phyloP scores from a whole-genome alignment of 2,329 filamentous ascomycete species.

The Alternaria gansuensis region DNA sequence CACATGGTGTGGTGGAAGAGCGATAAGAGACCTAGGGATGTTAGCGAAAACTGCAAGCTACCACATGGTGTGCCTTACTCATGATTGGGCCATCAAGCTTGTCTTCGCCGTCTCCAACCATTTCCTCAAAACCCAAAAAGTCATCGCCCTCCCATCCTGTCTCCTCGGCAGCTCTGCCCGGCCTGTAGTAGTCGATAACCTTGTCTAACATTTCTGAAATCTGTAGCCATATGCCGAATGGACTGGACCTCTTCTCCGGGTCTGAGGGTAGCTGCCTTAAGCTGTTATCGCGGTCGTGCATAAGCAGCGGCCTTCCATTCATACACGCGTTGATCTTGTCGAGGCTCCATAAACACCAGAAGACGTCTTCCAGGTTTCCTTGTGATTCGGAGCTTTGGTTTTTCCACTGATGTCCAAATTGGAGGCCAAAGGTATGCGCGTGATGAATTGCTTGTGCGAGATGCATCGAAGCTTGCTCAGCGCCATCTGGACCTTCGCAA shows the following conservation, averaged over 20 bases:
- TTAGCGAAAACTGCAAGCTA: conserved; percentile 22
- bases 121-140: conserved; percentile 58
- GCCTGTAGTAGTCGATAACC: conserved; percentile 59
- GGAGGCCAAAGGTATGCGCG: conserved; percentile 59
- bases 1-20: conserved; percentile 66
- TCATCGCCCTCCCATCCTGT: conserved; percentile 59
- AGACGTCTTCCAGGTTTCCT: conserved; percentile 57
- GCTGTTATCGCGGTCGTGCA: conserved; percentile 60
- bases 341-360: conserved; percentile 61
- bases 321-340: conserved; percentile 60
- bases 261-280: conserved; percentile 54
- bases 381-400: conserved; percentile 51
- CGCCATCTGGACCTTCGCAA: conserved; percentile 59
- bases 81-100: conserved; percentile 50
- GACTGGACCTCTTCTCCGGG: conserved; percentile 56
- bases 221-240: conserved; percentile 59
- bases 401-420: conserved; percentile 55
- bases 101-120: conserved; percentile 53
- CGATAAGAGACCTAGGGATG: conserved; percentile 59
- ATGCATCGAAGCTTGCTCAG: conserved; percentile 58
- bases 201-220: conserved; percentile 58
- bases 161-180: conserved; percentile 51
- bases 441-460: conserved; percentile 61
- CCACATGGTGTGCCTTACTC: conserved; percentile 36
- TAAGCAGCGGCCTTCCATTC: conserved; percentile 58